Evolutionary conservation across 164 flowering plant genomes (phyloP).

Genomic region (Tinospora cordifolia): DNA sequence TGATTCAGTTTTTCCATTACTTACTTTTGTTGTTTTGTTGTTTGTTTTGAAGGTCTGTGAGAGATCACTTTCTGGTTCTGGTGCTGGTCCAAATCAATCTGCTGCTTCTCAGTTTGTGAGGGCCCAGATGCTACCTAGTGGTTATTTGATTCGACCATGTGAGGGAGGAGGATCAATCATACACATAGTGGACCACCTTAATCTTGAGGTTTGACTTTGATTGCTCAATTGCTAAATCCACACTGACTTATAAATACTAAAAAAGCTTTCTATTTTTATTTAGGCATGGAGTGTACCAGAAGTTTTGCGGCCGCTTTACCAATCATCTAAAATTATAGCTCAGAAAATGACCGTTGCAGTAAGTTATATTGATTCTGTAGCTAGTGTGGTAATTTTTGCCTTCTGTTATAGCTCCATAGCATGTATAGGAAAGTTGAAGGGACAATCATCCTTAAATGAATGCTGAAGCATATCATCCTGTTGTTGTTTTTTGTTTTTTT

Average conservation of each 20-base stretch:
- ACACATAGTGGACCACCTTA: slow-evolving; percentile 88
- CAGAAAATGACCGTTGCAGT: slow-evolving; percentile 93
- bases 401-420: neutral
- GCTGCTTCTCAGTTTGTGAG: slow-evolving; percentile 73
- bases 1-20: too few relatives aligned
- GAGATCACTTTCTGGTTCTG: slow-evolving; percentile 83
- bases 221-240: neutral
- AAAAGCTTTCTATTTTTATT: slow-evolving; percentile 8
- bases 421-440: neutral
- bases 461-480: neutral
- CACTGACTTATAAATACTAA: neutral
- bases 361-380: slow-evolving; percentile 22
- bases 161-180: slow-evolving; percentile 95
- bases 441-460: neutral
- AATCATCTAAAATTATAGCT: slow-evolving; percentile 77
- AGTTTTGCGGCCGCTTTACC: slow-evolving; percentile 83
- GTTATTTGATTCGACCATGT: slow-evolving; percentile 82
- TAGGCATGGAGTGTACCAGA: slow-evolving; percentile 93
- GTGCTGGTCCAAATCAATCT: slow-evolving; percentile 63
- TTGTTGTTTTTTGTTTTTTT: neutral
- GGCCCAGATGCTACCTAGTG: slow-evolving; percentile 89
- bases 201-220: slow-evolving; percentile 56
- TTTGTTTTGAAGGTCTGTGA: slow-evolving; percentile 65
- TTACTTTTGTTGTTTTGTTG: slow-evolving; percentile 3
- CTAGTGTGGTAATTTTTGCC: neutral